These are phyloP conservation scores for Davidsoniella neocaledoniae DNA, from an alignment of 2,329 filamentous ascomycete genomes.

Conservation along the genomic window DNA sequence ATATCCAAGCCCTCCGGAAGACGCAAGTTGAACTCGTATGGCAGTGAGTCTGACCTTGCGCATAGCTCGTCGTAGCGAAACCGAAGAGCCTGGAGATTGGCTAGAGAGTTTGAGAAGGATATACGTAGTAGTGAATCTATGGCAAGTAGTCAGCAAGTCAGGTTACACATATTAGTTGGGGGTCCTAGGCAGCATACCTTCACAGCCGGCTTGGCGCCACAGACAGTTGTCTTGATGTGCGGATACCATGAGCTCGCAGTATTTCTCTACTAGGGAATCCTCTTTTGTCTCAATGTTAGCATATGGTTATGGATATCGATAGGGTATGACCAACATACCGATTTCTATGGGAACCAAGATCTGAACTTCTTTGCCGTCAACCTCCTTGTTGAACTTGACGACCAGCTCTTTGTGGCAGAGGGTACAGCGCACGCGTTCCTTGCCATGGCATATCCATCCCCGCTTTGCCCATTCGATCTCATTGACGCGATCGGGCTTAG, in stretches of 20 bases:
- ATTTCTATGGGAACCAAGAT: conserved; percentile 44
- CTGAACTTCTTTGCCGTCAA: conserved; percentile 36
- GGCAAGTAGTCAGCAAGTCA: background rate
- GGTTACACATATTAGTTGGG: background rate
- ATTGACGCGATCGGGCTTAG: conserved; percentile 69
- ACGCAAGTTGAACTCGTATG: conserved; percentile 44
- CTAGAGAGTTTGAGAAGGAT: conserved; percentile 43
- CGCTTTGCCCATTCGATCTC: conserved; percentile 91
- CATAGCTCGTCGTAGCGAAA: conserved; percentile 49
- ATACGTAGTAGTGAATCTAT: conserved; percentile 43
- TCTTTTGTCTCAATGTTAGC: conserved; percentile 20
- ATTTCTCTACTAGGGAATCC: conserved; percentile 58
- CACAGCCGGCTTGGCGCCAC: conserved; percentile 78
- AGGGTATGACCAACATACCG: conserved; percentile 17
- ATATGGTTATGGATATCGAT: background rate
- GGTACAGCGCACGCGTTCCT: conserved; percentile 71
- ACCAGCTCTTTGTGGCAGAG: conserved; percentile 73
- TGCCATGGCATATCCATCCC: conserved; percentile 74
- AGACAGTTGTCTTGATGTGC: conserved; percentile 69
- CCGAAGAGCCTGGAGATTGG: conserved; percentile 40
- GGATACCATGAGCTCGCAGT: conserved; percentile 52
- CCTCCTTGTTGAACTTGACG: conserved; percentile 54
- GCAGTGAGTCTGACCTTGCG: conserved; percentile 35
- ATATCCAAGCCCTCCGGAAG: conserved; percentile 37
- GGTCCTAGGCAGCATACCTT: conserved; percentile 35